Evolutionary conservation across 108 stramenopile genomes (phyloP), one percentile per base, ranked within the genome.

Genomic region (Cyclotella kingstonii): DNA sequence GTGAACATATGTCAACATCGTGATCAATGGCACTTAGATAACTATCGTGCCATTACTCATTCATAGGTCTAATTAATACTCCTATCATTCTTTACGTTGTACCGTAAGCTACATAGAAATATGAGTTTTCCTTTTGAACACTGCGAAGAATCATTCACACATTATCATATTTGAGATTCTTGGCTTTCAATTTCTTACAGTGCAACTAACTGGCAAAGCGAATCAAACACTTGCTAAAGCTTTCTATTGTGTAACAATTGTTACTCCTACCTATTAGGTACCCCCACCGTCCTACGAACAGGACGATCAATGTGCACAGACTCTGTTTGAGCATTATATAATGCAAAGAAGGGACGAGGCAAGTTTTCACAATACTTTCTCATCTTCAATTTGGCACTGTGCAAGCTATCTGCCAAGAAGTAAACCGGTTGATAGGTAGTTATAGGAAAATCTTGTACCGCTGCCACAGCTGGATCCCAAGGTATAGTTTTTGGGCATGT

Each of bases 351-450:
- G 3, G 94, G 94, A 18, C 90, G 75, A 3, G 81, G 81, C 47
- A 98, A 68, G 15, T 78, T 76, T 72, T 95, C 93, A 55, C 93
- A 94, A 65, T 79, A 96, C 40, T 73, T 68, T 46, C 94, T 77
- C 92, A 97, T 94, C 43, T 78, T 81, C 19, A 81, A 62, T 63
- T 95, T 94, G 40, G 91, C 96, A 78, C 93, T 88, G 12, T 78
- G 54, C 60, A 98, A 63, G 39, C 84, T 85, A 21, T 93, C 93
- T 2, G 98, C 98, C 35, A 96, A 63, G 63, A 97, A 98, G 77
- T 98, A 98, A 11, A 87, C 74, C 7, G 96, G 96, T 72, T 97
- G 98, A 66, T 95, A 98, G 1, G 84, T 89, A 1, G 98, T 98
- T 51, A 98, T 97, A 0, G 98, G 96, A 70, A 95, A 98, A 33